phyloP scores from a whole-genome alignment of 371 early-diverging fungal species.

The Mucor circinelloides region DNA sequence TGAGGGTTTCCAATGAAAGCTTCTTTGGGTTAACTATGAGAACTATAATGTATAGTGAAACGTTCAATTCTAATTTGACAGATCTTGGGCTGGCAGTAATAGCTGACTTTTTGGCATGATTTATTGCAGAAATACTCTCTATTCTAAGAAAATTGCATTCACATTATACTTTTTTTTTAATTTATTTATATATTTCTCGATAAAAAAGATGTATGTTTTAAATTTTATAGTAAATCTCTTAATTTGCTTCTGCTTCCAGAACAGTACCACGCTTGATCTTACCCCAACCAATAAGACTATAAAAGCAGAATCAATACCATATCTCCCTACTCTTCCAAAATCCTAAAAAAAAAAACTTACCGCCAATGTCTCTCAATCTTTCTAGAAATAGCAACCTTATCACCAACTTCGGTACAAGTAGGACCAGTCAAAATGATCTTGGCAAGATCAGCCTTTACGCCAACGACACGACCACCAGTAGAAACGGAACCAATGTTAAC shows the following conservation, averaged over 20 bases:
- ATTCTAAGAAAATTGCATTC: not conserved
- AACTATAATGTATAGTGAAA: too few relatives aligned
- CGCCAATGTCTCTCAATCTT: constrained; percentile 99
- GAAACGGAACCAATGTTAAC: constrained; percentile 99
- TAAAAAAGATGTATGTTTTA: not conserved
- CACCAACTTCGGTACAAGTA: constrained; percentile 98
- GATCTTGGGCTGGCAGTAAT: too few relatives aligned
- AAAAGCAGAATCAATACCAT: constrained; percentile 6
- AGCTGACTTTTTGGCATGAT: not conserved
- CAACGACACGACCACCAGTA: constrained; percentile 96
- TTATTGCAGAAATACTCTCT: not conserved
- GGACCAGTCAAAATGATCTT: constrained; percentile 95
- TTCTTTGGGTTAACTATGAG: too few relatives aligned
- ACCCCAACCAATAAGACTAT: constrained; percentile 97
- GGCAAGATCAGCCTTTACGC: constrained; percentile 93
- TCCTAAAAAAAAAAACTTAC: constrained; percentile 58
- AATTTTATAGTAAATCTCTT: constrained; percentile 13
- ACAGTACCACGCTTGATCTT: constrained; percentile 89
- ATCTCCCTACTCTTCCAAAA: not conserved
- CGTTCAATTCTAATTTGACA: not conserved
- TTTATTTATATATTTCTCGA: not conserved
- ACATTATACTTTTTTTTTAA: constrained; percentile 7
- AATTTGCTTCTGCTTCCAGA: constrained; percentile 70
- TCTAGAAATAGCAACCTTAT: constrained; percentile 97
- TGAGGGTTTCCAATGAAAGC: too few relatives aligned